Percentiles rank a stretch among this genome's conserved stretches.
These are phyloP conservation scores for Phallus indusiatus DNA, from an alignment of 768 basidiomycete species.

Conservation along the genomic window DNA sequence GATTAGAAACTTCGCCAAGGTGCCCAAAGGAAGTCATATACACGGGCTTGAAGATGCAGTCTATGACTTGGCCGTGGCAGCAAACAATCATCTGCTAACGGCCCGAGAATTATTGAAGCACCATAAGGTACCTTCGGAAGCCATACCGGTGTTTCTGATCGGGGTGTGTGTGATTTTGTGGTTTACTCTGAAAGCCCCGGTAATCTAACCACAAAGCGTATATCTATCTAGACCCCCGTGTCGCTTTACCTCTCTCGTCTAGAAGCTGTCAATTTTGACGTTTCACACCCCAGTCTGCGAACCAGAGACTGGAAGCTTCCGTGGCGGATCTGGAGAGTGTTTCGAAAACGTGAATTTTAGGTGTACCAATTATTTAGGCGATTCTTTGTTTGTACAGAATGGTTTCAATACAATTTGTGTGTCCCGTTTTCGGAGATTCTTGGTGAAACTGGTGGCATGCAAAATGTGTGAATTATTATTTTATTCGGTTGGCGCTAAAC, in stretches of 20 bases:
- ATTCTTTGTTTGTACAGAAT: background rate
- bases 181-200: background rate
- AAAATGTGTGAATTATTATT: background rate
- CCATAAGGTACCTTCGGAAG: slow-evolving; percentile 38
- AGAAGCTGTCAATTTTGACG: slow-evolving; percentile 64
- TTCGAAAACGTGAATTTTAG: slow-evolving; percentile 33
- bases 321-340: slow-evolving; percentile 56
- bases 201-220: background rate
- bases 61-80: slow-evolving; percentile 72
- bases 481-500: no score
- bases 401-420: background rate
- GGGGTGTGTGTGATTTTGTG: slow-evolving; percentile 42
- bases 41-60: slow-evolving; percentile 67
- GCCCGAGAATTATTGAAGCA: slow-evolving; percentile 53
- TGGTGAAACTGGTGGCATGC: background rate
- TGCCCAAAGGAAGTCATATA: slow-evolving; percentile 23
- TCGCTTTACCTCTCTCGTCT: slow-evolving; percentile 52
- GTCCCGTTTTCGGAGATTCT: background rate
- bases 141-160: slow-evolving; percentile 62
- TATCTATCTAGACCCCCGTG: slow-evolving; percentile 50
- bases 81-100: slow-evolving; percentile 70
- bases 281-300: slow-evolving; percentile 55
- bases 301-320: slow-evolving; percentile 68
- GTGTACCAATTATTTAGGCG: background rate
- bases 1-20: slow-evolving; percentile 26